A percentile compares a stretch with the other conserved stretches of the same genome.
These are phyloP conservation scores for Purpureocillium takamizusanense DNA, from an alignment of 2,329 filamentous ascomycete species.

Conservation along the genomic window DNA sequence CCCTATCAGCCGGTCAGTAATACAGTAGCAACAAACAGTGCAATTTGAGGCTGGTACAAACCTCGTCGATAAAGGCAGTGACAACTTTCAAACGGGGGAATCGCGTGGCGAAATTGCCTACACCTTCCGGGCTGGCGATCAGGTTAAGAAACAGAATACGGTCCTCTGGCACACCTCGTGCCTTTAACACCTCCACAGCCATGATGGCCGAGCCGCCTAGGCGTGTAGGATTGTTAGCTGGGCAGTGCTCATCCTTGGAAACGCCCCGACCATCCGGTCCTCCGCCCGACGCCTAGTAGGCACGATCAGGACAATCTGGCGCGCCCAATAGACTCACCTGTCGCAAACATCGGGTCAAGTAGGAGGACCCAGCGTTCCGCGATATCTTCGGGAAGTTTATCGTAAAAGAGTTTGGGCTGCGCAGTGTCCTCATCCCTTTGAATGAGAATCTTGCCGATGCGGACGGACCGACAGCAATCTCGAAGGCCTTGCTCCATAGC, in stretches of 20 bases:
- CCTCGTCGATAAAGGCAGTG: constrained; percentile 88
- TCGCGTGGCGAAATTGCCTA: constrained; percentile 77
- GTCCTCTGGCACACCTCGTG: constrained; percentile 86
- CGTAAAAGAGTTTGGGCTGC: constrained; percentile 89
- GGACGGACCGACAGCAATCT: constrained; percentile 94
- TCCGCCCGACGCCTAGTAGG: neutral
- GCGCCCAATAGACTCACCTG: constrained; percentile 47
- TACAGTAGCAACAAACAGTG: too few species aligned
- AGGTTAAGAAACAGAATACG: constrained; percentile 93
- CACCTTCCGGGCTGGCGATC: constrained; percentile 92
- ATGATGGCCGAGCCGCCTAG: constrained; percentile 89
- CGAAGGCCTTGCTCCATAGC: constrained; percentile 96
- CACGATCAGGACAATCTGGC: neutral
- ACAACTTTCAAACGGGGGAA: constrained; percentile 88
- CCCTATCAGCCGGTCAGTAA: constrained; percentile 36
- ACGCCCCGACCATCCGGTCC: too few species aligned
- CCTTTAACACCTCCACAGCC: constrained; percentile 88
- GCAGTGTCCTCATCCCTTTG: constrained; percentile 94
- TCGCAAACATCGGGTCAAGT: constrained; percentile 98
- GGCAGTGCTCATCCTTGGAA: too few species aligned
- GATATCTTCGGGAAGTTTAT: constrained; percentile 94
- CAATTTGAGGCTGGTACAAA: constrained; percentile 17
- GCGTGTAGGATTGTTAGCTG: constrained; percentile 4
- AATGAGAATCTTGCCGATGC: constrained; percentile 97
- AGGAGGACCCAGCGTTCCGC: constrained; percentile 85